Base-by-base conservation (phyloP, 805 yeast species). In the Myxozyma mucilagina region DNA sequence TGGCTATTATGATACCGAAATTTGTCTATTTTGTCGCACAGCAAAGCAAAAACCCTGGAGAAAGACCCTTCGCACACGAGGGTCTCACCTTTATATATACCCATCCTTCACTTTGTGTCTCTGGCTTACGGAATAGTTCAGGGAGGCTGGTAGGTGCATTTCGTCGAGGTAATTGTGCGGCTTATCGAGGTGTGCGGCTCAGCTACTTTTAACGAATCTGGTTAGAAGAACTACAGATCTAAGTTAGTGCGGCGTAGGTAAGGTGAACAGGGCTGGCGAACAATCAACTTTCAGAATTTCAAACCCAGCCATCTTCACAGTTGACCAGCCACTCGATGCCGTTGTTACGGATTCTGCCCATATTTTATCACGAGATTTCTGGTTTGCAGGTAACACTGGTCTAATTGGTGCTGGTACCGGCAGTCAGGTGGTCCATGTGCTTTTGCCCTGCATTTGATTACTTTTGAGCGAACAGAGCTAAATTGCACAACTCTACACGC, bases 61-160 rank as follows among this genome's bases (percentile, higher is more conserved):
- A 16, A 18, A 42, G 10, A 11, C n/a, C 16, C 29, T 10, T 41
- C 32, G 13, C 18, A n/a, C 43, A n/a, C 18, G 43, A 18, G 13
- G 43, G 43, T n/a, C 43, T 5, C 43, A n/a, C 43, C 18, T 39
- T n/a, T 39, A 39, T 39, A 8, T 18, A 8, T 39, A n/a, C 43
- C 43, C 18, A 18, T n/a, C 43, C 18, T n/a, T n/a, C 43, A 39
- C 7, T 39, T 7, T 9, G 8, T n/a, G n/a, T 18, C 18, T n/a
- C 18, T 7, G 7, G 10, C 18, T 18, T 6, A n/a, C 18, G 14
- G 43, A 39, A 7, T n/a, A 16, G 39, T 39, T 13, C 39, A 35
- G 38, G 54, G 54, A 50, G 54, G 54, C 54, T 50, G 54, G 54
- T 6, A n/a, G 45, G 31, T 8, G 9, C 13, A 24, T n/a, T 48